Evolutionary conservation across 2,329 filamentous ascomycete genomes (phyloP).

Genomic region (Zymoseptoria tritici): DNA sequence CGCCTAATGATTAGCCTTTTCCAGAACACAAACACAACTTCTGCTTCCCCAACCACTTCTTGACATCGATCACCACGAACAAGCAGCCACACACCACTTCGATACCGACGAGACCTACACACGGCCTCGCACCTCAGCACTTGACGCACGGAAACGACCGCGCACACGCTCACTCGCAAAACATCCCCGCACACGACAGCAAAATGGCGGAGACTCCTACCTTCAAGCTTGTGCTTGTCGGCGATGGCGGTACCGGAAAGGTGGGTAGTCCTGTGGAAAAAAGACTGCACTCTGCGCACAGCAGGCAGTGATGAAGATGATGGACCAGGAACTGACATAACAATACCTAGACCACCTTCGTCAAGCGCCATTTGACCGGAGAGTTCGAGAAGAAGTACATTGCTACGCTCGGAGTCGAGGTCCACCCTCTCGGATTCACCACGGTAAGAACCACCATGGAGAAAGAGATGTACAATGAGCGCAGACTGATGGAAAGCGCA

Average conservation of each 20-base stretch:
- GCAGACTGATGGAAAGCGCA: conserved; percentile 25
- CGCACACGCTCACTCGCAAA: neutral
- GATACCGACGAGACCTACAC: neutral
- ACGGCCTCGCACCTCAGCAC: neutral
- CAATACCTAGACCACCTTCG: conserved; percentile 79
- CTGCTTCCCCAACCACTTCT: neutral
- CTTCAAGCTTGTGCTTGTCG: conserved; percentile 99
- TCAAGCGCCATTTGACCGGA: conserved; percentile 99
- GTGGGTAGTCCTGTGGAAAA: conserved; percentile 46
- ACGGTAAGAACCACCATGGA: conserved; percentile 61
- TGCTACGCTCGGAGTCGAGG: conserved; percentile 97
- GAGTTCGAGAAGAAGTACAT: conserved; percentile 99
- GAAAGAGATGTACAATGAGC: neutral
- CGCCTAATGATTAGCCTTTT: neutral
- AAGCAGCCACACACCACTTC: neutral
- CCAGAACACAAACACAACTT: neutral
- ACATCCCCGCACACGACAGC: conserved; percentile 8
- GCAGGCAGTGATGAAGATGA: conserved; percentile 2
- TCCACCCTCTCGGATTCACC: conserved; percentile 95
- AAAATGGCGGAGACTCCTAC: conserved; percentile 52
- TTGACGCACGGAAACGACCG: neutral
- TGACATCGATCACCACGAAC: neutral
- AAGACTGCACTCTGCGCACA: neutral
- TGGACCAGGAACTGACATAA: conserved; percentile 14
- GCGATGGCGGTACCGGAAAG: conserved; percentile 99